These are phyloP conservation scores for Aspergillus phoenicis DNA, from an alignment of 2,329 filamentous ascomycete genomes.

Conservation along the genomic window DNA sequence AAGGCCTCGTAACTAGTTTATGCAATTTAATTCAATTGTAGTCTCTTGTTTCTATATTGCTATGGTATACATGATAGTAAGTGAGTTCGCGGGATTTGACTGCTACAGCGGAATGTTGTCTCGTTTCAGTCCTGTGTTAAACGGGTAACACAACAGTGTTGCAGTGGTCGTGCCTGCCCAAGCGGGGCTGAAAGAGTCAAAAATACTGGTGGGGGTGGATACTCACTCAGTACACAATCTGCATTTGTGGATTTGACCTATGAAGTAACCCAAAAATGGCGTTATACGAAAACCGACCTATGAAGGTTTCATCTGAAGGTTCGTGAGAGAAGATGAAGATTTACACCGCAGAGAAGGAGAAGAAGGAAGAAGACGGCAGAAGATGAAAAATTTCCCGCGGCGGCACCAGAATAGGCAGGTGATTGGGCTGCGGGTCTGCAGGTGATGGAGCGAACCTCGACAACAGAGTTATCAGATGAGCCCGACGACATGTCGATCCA, in stretches of 20 bases:
- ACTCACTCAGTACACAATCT: too few species aligned
- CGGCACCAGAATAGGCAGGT: not conserved
- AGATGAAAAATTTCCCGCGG: not conserved
- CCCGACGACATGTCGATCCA: not conserved
- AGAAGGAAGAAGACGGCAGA: not conserved
- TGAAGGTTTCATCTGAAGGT: not conserved
- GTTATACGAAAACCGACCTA: not conserved
- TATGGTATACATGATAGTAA: too few species aligned
- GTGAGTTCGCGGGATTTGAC: too few species aligned
- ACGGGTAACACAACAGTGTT: too few species aligned
- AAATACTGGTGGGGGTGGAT: too few species aligned
- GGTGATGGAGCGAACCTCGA: not conserved
- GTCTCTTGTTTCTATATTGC: too few species aligned
- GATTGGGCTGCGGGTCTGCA: slow-evolving; percentile 9
- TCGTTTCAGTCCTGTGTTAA: too few species aligned
- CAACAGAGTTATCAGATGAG: slow-evolving; percentile 19
- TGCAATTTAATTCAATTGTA: too few species aligned
- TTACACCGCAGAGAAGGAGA: not conserved
- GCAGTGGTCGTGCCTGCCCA: too few species aligned
- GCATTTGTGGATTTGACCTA: not conserved
- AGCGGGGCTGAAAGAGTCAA: too few species aligned
- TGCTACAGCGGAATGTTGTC: too few species aligned
- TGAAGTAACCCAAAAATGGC: not conserved
- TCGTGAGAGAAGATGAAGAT: not conserved
- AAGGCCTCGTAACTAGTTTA: not conserved